Percentiles rank a stretch among this genome's conserved stretches.
These are phyloP conservation scores for Annulohypoxylon bovei DNA, from an alignment of 495 filamentous ascomycete genomes.

Conservation along the genomic window DNA sequence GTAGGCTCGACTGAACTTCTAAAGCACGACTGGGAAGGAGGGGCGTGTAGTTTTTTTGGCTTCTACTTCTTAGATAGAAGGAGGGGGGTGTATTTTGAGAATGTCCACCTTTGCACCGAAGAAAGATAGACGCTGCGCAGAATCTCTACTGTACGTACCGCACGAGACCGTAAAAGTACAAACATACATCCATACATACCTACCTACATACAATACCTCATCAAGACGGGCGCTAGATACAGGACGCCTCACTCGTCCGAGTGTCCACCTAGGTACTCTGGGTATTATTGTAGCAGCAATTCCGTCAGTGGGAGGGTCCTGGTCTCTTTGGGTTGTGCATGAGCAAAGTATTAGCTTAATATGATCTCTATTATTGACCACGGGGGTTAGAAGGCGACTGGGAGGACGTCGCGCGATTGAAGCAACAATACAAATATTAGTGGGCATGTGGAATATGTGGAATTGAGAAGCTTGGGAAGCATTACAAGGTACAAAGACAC, in stretches of 20 bases:
- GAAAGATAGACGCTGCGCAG: constrained; percentile 22
- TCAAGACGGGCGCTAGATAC: constrained; percentile 21
- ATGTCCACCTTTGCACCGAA: constrained; percentile 42
- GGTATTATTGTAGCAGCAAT: neutral
- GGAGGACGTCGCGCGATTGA: constrained; percentile 32
- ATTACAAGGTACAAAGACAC: constrained; percentile 28
- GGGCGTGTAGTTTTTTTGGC: constrained; percentile 26
- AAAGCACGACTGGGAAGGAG: constrained; percentile 10
- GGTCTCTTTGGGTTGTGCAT: constrained; percentile 8
- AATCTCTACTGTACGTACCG: neutral
- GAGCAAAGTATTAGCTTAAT: constrained; percentile 17
- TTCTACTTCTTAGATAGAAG: constrained; percentile 8
- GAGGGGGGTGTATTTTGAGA: constrained; percentile 25
- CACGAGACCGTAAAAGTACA: too few relatives aligned
- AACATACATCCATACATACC: neutral
- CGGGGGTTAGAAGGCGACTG: constrained; percentile 4
- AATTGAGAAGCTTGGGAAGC: constrained; percentile 5
- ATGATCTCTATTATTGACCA: constrained; percentile 19
- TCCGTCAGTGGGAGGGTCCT: constrained; percentile 3
- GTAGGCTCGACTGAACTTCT: constrained; percentile 9
- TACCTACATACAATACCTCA: constrained; percentile 19
- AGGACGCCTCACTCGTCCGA: constrained; percentile 18
- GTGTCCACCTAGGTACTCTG: neutral
- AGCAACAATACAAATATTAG: constrained; percentile 31
- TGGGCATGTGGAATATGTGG: constrained; percentile 24